phyloP scores from a whole-genome alignment of 129 eudicot species.

The Oenanthe sinensis region DNA sequence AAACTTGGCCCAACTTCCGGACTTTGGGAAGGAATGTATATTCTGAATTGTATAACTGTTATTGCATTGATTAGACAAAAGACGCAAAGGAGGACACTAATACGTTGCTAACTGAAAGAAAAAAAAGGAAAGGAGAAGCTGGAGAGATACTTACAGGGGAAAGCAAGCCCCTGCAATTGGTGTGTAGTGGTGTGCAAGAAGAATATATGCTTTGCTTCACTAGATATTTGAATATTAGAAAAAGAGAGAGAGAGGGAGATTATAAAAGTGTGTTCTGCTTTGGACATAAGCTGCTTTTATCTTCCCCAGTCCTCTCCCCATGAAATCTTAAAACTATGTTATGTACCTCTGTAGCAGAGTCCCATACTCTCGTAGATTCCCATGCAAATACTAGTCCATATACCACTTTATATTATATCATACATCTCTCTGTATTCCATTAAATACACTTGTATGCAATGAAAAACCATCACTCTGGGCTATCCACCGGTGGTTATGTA shows the following conservation, averaged over 20 bases:
- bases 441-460: neutral
- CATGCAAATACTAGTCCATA: slow-evolving; percentile 29
- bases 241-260: neutral
- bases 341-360: slow-evolving; percentile 19
- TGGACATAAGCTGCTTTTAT: slow-evolving; percentile 48
- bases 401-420: neutral
- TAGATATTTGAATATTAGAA: slow-evolving; percentile 5
- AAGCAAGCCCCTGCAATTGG: slow-evolving; percentile 22
- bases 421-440: neutral
- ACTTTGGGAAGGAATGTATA: slow-evolving; percentile 42
- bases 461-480: no score
- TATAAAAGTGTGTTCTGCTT: slow-evolving; percentile 42
- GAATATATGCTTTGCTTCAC: slow-evolving; percentile 68
- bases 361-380: slow-evolving; percentile 30
- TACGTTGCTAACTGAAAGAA: slow-evolving; percentile 60
- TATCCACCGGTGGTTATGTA: neutral
- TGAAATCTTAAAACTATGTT: slow-evolving; percentile 22
- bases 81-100: slow-evolving; percentile 22
- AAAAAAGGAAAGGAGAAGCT: slow-evolving; percentile 24
- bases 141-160: slow-evolving; percentile 51
- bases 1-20: slow-evolving; percentile 44
- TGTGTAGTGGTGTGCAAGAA: slow-evolving; percentile 27
- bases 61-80: slow-evolving; percentile 8
- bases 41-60: neutral
- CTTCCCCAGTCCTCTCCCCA: slow-evolving; percentile 25